Evolutionary conservation across 1,139 yeast genomes (phyloP).

Genomic region (Eremothecium cymbalariae): DNA sequence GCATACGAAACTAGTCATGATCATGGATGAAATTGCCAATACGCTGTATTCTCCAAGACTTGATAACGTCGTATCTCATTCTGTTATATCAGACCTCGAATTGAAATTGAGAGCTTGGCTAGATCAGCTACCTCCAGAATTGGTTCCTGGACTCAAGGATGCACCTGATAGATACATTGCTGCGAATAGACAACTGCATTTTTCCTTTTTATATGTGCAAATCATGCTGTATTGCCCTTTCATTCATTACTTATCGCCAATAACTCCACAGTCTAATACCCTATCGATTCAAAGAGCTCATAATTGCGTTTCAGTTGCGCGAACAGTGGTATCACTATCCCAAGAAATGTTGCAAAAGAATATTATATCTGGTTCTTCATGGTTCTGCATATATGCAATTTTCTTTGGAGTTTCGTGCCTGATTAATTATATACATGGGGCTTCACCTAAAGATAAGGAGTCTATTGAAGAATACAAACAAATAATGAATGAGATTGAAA

Average conservation of each 20-base stretch:
- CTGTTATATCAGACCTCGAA: constrained; percentile 66
- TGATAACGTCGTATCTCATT: constrained; percentile 34
- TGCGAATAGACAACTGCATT: constrained; percentile 69
- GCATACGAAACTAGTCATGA: constrained; percentile 64
- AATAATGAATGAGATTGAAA: constrained; percentile 66
- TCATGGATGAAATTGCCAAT: constrained; percentile 49
- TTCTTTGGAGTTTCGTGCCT: constrained; percentile 86
- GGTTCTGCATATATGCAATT: constrained; percentile 90
- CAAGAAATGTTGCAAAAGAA: constrained; percentile 72
- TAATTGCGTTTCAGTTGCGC: constrained; percentile 77
- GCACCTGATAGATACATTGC: constrained; percentile 62
- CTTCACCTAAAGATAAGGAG: constrained; percentile 47
- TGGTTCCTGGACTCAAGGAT: constrained; percentile 53
- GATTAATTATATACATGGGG: constrained; percentile 76
- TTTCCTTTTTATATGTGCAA: constrained; percentile 76
- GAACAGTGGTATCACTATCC: constrained; percentile 76
- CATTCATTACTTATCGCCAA: constrained; percentile 61
- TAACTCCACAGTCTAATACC: constrained; percentile 36
- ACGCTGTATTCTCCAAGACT: constrained; percentile 49
- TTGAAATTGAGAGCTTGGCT: constrained; percentile 68
- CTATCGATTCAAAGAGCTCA: constrained; percentile 62
- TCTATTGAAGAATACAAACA: constrained; percentile 51
- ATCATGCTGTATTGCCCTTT: constrained; percentile 84
- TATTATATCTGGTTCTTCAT: constrained; percentile 76
- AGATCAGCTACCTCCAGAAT: constrained; percentile 59